Base-by-base conservation (phyloP, 139 green algal species). In the Chlamydomonas schloesseri region DNA sequence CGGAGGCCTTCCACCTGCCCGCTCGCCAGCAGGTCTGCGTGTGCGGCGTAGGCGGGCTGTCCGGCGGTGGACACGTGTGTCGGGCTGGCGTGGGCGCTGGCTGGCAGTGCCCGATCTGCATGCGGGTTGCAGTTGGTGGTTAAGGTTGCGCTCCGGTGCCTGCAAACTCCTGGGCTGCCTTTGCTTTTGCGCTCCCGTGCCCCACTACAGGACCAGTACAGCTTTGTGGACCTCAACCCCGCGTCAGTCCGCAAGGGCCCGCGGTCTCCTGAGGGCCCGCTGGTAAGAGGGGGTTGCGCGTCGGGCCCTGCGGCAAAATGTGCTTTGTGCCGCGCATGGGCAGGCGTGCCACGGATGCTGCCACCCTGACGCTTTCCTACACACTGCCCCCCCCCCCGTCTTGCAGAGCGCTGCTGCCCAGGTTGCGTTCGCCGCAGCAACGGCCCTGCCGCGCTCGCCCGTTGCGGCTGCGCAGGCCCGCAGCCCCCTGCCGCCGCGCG, bases 161-260 rank as follows among this genome's bases (percentile, higher is more conserved):
- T n/a, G n/a, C n/a, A n/a, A n/a, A n/a, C n/a, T n/a, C n/a, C n/a
- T n/a, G n/a, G n/a, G n/a, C n/a, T n/a, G n/a, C n/a, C n/a, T n/a
- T 31, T 24, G 18, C 55, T 62, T 62, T 24, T 67, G 23, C 60
- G 18, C 60, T n/a, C 17, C 2, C 21, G 18, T n/a, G 60, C 60
- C 2, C 60, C 13, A 23, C 23, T 21, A 29, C 47, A 76, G 79
- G 47, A 28, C 20, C 47, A 76, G 0, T 85, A 77, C 79, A 85
- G 65, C 67, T 85, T 85, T 18, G 47, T 77, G 21, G 79, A 85
- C 50, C 68, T 85, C 0, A 85, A 85, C 28, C 79, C 79, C 20
- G 46, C 64, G 0, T 76, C 79, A 0, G 79, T 67, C 33, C 67
- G 67, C 29, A 85, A 85, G 79, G n/a, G 20, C 8, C 26, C 17